Evolutionary conservation across 1,139 yeast genomes (phyloP), one percentile per base, ranked within the genome.

Genomic region (Taiozyma sp.): DNA sequence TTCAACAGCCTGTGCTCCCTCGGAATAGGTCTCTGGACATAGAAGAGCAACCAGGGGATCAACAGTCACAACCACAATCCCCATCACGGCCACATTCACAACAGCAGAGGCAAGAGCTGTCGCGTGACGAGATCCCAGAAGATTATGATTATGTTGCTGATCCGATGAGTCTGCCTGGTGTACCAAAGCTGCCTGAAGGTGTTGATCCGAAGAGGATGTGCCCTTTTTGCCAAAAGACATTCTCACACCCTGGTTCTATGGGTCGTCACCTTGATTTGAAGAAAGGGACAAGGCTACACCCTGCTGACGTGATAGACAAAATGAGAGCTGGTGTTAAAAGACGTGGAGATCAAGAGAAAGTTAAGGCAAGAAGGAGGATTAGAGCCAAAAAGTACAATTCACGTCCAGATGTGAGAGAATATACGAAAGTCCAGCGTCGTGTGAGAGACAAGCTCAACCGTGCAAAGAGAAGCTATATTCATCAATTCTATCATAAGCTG

Each of bases 211-310:
- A 72, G 56, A 70, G 68, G 56, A 64, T 67, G 47, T 77, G 81
- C 56, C 69, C 71, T 2, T 76, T 77, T 54, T 77, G 81, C 55
- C 75, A 74, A 3, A 69, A 70, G 53, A 69, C 73, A 0, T 77
- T 77, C 55, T 71, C 78, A 3, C 80, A 77, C 55, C 75, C 79
- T 2, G 81, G 81, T 2, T 77, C 81, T 0, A 62, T 77, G 47
- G 81, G 81, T 1, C 66, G 81, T 32, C 81, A 77, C 60, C 57
- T 77, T 37, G 81, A 77, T 53, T 62, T 70, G 47, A 73, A 76
- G 50, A 72, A 75, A 49, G 81, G 81, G 2, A 65, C 77, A 2
- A 61, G 70, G 3, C 50, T 64, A 16, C 81, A 77, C 52, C 81
- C 81, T 0, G 63, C 68, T 2, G 75, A 72, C 6, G 63, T 70